Conservation (phyloP, 1,139 yeast species). For the Torulaspora globosa region DNA sequence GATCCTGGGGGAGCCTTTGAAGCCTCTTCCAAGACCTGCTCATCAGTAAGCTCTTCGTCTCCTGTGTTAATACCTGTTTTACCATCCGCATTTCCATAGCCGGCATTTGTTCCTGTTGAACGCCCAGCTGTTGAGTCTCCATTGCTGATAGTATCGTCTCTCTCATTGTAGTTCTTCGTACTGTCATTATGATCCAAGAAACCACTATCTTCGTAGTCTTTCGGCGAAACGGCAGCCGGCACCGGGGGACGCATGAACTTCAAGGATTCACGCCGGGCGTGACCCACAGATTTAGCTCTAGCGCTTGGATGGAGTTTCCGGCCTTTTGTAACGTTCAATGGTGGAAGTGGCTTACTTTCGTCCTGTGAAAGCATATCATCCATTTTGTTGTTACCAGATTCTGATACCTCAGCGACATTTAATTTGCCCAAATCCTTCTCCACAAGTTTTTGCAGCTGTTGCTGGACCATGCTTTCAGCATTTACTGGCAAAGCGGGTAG, state of each 20-base stretch:
- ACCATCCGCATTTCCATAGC: conserved; percentile 1
- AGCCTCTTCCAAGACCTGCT: conserved; percentile 62
- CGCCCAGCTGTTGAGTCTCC: conserved; percentile 9
- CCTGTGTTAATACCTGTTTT: conserved; percentile 7
- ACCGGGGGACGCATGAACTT: conserved; percentile 38
- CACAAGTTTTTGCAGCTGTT: conserved; percentile 30
- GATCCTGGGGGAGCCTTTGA: conserved; percentile 67
- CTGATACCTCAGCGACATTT: conserved; percentile 14
- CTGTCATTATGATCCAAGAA: conserved; percentile 68
- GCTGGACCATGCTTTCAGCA: conserved; percentile 35
- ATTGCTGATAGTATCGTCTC: conserved; percentile 7
- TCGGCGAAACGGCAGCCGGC: conserved; percentile 42
- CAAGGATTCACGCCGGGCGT: conserved; percentile 61
- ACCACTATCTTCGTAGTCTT: conserved; percentile 40
- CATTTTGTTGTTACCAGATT: neutral
- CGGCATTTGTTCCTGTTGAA: conserved; percentile 6
- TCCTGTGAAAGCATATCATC: conserved; percentile 7
- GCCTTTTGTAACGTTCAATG: conserved; percentile 28
- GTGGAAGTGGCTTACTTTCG: conserved; percentile 27
- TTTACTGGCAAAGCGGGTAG: conserved; percentile 37
- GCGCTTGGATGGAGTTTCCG: conserved; percentile 72
- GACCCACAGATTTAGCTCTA: conserved; percentile 85
- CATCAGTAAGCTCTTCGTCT: conserved; percentile 48
- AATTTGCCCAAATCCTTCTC: conserved; percentile 26
- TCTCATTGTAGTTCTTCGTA: conserved; percentile 46